Base-by-base conservation (phyloP, 305 asterid species). In the Fraxinus xanthoxyloides region DNA sequence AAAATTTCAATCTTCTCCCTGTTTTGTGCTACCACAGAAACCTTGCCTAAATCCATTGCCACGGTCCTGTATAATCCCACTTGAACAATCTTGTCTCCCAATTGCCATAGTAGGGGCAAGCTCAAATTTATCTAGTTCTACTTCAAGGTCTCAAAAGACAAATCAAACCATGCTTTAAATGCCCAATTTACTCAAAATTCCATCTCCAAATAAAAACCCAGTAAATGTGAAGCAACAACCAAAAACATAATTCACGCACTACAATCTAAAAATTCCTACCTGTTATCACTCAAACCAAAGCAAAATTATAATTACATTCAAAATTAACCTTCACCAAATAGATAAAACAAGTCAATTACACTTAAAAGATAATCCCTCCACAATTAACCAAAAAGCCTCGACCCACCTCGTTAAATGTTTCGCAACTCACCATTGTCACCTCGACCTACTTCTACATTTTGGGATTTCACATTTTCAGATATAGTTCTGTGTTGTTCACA, bases 401-500 rank as follows among this genome's bases (percentile, higher is more conserved):
- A 32, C 36, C 75, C 23, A 69, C 10, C 36, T 5, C 23, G 40
- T 15, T 6, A 7, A 69, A 70, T 31, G 76, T 82, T 78, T 35
- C 78, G 23, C 7, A 86, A 40, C 83, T 74, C 80, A 77, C 35
- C 72, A 28, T 75, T 75, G n/a, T n/a, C n/a, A n/a, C n/a, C n/a
- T n/a, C n/a, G n/a, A 13, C 90, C 91, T 5, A 31, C 34, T 31
- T 31, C 4, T 31, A 31, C 34, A 31, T 5, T 31, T 3, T 3
- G 34, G 3, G 34, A 31, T 31, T 31, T 31, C 34, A 31, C 34
- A 3, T 31, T 31, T 31, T 31, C 34, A 31, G 34, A 51, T 83
- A 89, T 84, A 82, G 24, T 84, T 86, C 84, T 89, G 76, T 87
- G 87, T 80, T 87, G 87, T 80, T 87, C 95, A 75, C 88, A 88